phyloP scores from a whole-genome alignment of 768 basidiomycete genomes.

The Amanita rubescens region DNA sequence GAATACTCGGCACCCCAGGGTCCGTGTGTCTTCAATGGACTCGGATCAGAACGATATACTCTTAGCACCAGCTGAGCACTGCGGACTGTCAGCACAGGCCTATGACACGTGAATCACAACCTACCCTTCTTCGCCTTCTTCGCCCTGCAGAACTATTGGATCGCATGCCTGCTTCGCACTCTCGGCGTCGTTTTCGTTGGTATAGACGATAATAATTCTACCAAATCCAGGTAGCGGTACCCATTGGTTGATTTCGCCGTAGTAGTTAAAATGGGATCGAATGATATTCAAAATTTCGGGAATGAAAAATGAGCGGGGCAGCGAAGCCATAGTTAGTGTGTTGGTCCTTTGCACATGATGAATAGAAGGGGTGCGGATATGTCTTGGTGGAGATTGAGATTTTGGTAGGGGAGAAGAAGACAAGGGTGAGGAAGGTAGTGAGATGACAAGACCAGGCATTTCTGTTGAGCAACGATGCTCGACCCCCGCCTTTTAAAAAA shows the following conservation, averaged over 20 bases:
- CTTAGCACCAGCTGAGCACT: conserved; percentile 49
- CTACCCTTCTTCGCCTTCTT: conserved; percentile 44
- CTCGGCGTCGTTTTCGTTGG: conserved; percentile 54
- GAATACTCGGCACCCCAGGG: conserved; percentile 17
- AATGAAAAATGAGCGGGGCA: conserved; percentile 76
- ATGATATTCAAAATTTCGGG: conserved; percentile 60
- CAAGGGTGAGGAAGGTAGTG: conserved; percentile 2
- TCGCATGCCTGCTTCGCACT: conserved; percentile 60
- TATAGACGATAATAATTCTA: conserved; percentile 78
- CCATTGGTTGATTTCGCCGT: conserved; percentile 86
- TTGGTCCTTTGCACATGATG: conserved; percentile 46
- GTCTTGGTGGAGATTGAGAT: not conserved
- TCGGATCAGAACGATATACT: conserved; percentile 69
- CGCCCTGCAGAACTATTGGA: conserved; percentile 51
- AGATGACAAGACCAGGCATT: conserved; percentile 9
- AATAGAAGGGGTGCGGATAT: not conserved
- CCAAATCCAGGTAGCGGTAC: conserved; percentile 78
- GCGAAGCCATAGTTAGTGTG: conserved; percentile 71
- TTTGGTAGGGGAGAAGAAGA: not conserved
- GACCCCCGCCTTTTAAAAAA: not conserved
- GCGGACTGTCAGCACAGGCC: conserved; percentile 8
- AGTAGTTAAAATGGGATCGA: conserved; percentile 61
- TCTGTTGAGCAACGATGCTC: not conserved
- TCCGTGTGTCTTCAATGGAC: conserved; percentile 35
- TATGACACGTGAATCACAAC: conserved; percentile 7